Evolutionary conservation across 352 stramenopile genomes (phyloP), one percentile per base, ranked within the genome.

Genomic region (Lagenidium giganteum): DNA sequence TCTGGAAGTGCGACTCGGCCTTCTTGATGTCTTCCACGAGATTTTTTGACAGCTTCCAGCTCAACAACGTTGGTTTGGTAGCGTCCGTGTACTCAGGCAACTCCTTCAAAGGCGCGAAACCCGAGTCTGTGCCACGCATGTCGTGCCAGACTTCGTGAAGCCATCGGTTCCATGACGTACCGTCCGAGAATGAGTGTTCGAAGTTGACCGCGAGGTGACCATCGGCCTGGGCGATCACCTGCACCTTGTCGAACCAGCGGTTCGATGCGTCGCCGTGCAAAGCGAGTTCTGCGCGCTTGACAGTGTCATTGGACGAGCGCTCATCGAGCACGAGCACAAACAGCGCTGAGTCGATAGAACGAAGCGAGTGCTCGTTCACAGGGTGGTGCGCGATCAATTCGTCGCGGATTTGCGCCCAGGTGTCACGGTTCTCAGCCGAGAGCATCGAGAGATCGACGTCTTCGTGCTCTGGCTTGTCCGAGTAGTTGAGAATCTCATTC

Each of bases 231-330:
- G 75, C 78, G 27, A 95, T 89, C 31, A 97, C 66, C 48, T 93
- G 81, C 45, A 96, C 69, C 71, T 97, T 97, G 70, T 97, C 90
- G 43, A 96, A 97, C 90, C 89, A 97, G 35, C 90, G 75, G 44
- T 89, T 83, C 22, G 61, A 66, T 9, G 70, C 71, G 28, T 91
- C 70, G 16, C 89, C 87, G 33, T 95, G 83, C 40, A 97, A 67
- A 13, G 94, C 87, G 20, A 90, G 49, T 27, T 90, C 63, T 48
- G 82, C 82, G 34, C 87, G 79, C 42, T 88, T 75, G 47, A 84
- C 82, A 41, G 69, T 77, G 41, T 87, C 76, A 0, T 47, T 48
- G 3, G 74, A 69, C 36, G 67, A 70, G 22, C 74, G 70, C 23
- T 95, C 67, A 28, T 97, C 85, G 22, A 97, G 64, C 24, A 93